Evolutionary conservation across 805 yeast species (phyloP), one percentile per base, ranked within the genome.

Genomic region (Hanseniaspora thailandica): DNA sequence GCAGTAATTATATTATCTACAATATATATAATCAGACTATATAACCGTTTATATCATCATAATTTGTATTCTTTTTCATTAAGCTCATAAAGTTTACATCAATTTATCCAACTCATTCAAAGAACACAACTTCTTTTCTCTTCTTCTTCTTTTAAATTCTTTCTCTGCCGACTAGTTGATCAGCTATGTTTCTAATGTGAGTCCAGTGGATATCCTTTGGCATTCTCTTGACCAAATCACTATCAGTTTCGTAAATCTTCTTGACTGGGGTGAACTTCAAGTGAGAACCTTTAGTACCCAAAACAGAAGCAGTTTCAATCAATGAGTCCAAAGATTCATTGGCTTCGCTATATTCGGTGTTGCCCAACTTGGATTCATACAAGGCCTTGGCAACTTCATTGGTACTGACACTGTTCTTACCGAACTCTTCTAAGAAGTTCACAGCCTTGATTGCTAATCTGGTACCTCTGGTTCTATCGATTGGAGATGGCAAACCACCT

Each of bases 401-500:
- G 47, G 64, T 61, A n/a, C 31, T 39, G 15, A 41, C 25, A 31
- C 44, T 57, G 28, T 70, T 69, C 33, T 50, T 50, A 35, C 54
- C 47, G 20, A 43, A 50, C 31, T 50, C 47, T 64, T 84, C 90
- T 57, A 85, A 75, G 70, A 78, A 84, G 56, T 79, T 78, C 52
- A 82, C 78, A 23, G 88, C 81, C 62, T 76, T 77, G 50, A 83
- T 75, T 0, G 88, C 83, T 66, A 84, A 83, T 66, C 97, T 79
- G 5, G 89, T 81, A 6, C 95, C 96, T 58, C 82, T 77, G 36
- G 88, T 82, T 54, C 97, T 80, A 66, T 93, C 98, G 72, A 89
- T 84, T 6, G 97, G 87, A 7, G 96, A 82, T 48, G 98, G 98
- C 52, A 80, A 77, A 56, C 89, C 93, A 66, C 98, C 98, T 71